These are phyloP conservation scores for Lecanosticta acicola DNA, from an alignment of 2,329 filamentous ascomycete species.

Conservation along the genomic window DNA sequence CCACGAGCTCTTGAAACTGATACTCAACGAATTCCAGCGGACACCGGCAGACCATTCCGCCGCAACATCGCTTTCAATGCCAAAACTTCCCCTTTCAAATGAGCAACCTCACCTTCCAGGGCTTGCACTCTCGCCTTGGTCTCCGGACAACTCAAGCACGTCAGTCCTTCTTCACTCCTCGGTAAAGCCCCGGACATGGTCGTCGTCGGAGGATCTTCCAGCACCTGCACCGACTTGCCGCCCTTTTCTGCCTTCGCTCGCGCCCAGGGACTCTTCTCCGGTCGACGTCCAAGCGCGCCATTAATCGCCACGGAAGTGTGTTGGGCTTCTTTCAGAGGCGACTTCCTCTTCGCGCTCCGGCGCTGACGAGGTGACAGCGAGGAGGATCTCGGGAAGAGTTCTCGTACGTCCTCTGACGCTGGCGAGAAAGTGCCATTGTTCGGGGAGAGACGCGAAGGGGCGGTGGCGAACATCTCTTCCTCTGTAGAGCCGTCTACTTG, in stretches of 20 bases:
- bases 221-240: not conserved
- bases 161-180: conserved; percentile 1
- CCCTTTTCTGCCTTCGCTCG: conserved; percentile 17
- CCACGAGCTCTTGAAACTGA: not conserved
- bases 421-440: conserved; percentile 13
- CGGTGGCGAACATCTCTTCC: conserved; percentile 18
- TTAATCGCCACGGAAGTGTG: conserved; percentile 12
- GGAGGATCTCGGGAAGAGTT: conserved; percentile 27
- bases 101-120: conserved; percentile 25
- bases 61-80: conserved; percentile 25
- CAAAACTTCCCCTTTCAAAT: conserved; percentile 25
- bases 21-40: conserved; percentile 18
- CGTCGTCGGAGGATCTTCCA: not conserved
- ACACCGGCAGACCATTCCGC: conserved; percentile 18
- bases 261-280: conserved; percentile 24
- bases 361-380: conserved; percentile 20
- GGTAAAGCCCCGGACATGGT: conserved; percentile 1
- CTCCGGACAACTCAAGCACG: conserved; percentile 14
- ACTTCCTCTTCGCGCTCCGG: not conserved
- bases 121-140: conserved; percentile 16
- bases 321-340: conserved; percentile 1
- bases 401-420: conserved; percentile 22
- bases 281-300: conserved; percentile 6
- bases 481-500: conserved; percentile 16
- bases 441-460: conserved; percentile 16